These are phyloP conservation scores for Hanseniaspora pseudoguilliermondii DNA, from an alignment of 805 yeast species.

Conservation along the genomic window DNA sequence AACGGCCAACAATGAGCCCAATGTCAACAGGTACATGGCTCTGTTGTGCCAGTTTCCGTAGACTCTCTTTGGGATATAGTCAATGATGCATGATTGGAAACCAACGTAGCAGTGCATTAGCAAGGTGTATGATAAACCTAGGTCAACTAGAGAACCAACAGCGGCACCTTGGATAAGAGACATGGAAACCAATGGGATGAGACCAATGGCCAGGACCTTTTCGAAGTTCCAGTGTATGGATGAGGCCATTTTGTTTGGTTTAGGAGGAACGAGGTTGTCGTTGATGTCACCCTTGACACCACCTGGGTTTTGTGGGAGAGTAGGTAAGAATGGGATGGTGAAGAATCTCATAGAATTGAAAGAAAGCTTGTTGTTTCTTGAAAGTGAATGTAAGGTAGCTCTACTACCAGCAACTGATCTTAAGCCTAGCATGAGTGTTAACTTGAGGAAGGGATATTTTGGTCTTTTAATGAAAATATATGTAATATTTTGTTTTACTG, in stretches of 20 bases:
- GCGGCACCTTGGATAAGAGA: slow-evolving; percentile 66
- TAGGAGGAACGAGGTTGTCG: slow-evolving; percentile 68
- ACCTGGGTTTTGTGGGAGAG: slow-evolving; percentile 77
- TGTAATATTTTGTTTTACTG: no score
- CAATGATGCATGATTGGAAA: slow-evolving; percentile 79
- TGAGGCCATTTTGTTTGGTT: slow-evolving; percentile 54
- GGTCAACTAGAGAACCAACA: slow-evolving; percentile 56
- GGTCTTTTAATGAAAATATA: no score
- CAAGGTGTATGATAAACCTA: slow-evolving; percentile 50
- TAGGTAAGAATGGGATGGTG: slow-evolving; percentile 40
- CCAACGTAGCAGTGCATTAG: slow-evolving; percentile 77
- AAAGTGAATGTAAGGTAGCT: slow-evolving; percentile 1
- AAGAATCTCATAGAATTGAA: slow-evolving; percentile 20
- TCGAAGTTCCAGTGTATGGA: slow-evolving; percentile 92
- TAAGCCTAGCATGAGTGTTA: slow-evolving; percentile 1
- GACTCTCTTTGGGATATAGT: slow-evolving; percentile 78
- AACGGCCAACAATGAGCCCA: slow-evolving; percentile 58
- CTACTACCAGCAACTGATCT: slow-evolving; percentile 13
- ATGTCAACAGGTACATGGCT: slow-evolving; percentile 53
- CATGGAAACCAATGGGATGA: slow-evolving; percentile 63
- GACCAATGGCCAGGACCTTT: slow-evolving; percentile 50
- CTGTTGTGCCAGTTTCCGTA: slow-evolving; percentile 64
- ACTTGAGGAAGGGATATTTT: no score
- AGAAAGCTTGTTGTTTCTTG: slow-evolving; percentile 19
- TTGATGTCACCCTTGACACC: slow-evolving; percentile 84